Percentiles rank a stretch among this genome's conserved stretches.
phyloP scores from a whole-genome alignment of 148 eudicot genomes.

The Camellia sinensis region DNA sequence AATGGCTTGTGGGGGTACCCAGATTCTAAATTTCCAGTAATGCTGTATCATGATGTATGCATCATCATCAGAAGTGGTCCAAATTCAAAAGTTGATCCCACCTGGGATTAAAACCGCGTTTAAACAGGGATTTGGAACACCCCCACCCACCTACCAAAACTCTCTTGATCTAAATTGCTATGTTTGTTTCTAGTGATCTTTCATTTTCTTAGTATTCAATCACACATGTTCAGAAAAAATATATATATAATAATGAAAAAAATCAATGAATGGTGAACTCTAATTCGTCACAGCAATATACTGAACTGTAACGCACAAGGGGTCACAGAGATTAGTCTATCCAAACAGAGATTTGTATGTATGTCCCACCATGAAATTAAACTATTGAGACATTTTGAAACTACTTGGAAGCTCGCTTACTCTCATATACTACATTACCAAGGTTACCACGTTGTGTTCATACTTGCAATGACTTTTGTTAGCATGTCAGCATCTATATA shows the following conservation, averaged over 20 bases:
- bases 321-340: background rate
- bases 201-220: background rate
- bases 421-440: background rate
- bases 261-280: background rate
- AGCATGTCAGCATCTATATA: background rate
- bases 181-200: background rate
- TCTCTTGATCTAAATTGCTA: too few species aligned
- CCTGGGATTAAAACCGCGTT: slow-evolving; percentile 12
- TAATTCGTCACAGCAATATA: background rate
- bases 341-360: background rate
- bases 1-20: too few species aligned
- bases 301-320: slow-evolving; percentile 14
- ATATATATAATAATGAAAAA: background rate
- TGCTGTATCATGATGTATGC: too few species aligned
- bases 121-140: slow-evolving; percentile 11
- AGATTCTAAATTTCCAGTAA: too few species aligned
- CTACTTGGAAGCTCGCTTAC: slow-evolving; percentile 12
- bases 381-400: background rate
- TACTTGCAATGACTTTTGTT: background rate
- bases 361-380: background rate
- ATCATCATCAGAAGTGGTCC: too few species aligned
- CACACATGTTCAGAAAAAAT: background rate
- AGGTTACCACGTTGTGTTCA: background rate
- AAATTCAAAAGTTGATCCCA: background rate
- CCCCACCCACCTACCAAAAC: background rate